Base-by-base conservation (phyloP, 345 rosid genomes). In the Alliaria petiolata region DNA sequence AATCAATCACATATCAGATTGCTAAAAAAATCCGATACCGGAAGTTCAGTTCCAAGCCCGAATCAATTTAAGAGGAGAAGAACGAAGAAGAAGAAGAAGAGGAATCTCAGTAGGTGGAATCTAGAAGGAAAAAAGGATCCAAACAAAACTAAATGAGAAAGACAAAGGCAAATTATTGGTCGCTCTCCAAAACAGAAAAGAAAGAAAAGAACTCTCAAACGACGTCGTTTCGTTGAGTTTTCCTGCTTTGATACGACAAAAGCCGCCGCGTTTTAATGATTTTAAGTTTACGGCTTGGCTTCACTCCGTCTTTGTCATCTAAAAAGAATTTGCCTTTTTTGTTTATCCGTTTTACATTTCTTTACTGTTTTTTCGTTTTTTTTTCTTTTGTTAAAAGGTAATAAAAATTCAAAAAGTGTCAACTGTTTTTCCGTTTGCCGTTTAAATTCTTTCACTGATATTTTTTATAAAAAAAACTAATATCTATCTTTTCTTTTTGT, bases 1-100 rank as follows among this genome's bases (percentile, higher is more conserved):
- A 4, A 17, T 10, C 34, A 71, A 69, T 74, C 60, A 52, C 71
- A 72, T n/a, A n/a, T 80, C 71, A 74, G 35, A 34, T 34, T 42
- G 36, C 6, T 7, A 6, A 4, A 6, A n/a, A 49, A 45, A 35
- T 19, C 67, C 25, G 20, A 43, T 28, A 62, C 14, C 5, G 22
- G 38, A 30, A 44, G 12, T n/a, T n/a, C n/a, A n/a, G n/a, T 12
- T 16, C 8, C 15, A n/a, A 33, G 6, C 20, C n/a, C 2, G 4
- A 42, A 61, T 42, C 65, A 7, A 39, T 19, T n/a, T 6, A 10
- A 17, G 33, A 58, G n/a, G n/a, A n/a, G n/a, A n/a, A n/a, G n/a
- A n/a, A n/a, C n/a, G n/a, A n/a, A n/a, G 11, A 12, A 19, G 25
- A 11, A 9, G 56, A 42, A 26, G 26, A 39, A 35, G 40, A 52